These are phyloP conservation scores for Batkoa obscura DNA, from an alignment of 371 early-diverging fungal species.

Conservation along the genomic window DNA sequence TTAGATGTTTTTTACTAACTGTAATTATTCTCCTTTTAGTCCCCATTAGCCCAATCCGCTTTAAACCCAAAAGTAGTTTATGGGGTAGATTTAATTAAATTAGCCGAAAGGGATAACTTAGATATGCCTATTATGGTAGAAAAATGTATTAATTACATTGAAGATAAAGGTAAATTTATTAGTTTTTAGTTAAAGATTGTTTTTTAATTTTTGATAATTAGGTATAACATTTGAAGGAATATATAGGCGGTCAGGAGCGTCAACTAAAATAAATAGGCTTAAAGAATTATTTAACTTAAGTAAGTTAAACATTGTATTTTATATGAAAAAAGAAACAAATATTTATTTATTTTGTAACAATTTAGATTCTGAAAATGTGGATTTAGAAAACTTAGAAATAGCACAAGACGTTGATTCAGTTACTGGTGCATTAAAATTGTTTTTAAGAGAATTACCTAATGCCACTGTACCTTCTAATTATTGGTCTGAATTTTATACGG, in stretches of 20 bases:
- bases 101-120: conserved; percentile 39
- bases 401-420: conserved; percentile 56
- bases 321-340: too few species aligned
- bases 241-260: conserved; percentile 66
- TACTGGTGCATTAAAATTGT: conserved; percentile 66
- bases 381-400: conserved; percentile 30
- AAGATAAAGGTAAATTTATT: conserved; percentile 21
- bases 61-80: conserved; percentile 43
- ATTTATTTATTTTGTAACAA: too few species aligned
- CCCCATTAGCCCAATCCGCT: conserved; percentile 28
- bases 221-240: conserved; percentile 49
- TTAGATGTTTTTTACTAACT: neutral
- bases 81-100: conserved; percentile 32
- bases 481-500: conserved; percentile 42
- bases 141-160: conserved; percentile 59
- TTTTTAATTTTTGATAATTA: too few species aligned
- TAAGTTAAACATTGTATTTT: conserved; percentile 6
- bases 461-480: conserved; percentile 45
- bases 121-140: conserved; percentile 48
- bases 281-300: conserved; percentile 47
- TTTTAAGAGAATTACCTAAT: conserved; percentile 78
- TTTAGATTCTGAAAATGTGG: conserved; percentile 35
- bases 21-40: conserved; percentile 15
- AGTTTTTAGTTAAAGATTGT: neutral
- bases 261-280: conserved; percentile 40